phyloP scores from a whole-genome alignment of 805 yeast species.

The Komagataella phaffii region DNA sequence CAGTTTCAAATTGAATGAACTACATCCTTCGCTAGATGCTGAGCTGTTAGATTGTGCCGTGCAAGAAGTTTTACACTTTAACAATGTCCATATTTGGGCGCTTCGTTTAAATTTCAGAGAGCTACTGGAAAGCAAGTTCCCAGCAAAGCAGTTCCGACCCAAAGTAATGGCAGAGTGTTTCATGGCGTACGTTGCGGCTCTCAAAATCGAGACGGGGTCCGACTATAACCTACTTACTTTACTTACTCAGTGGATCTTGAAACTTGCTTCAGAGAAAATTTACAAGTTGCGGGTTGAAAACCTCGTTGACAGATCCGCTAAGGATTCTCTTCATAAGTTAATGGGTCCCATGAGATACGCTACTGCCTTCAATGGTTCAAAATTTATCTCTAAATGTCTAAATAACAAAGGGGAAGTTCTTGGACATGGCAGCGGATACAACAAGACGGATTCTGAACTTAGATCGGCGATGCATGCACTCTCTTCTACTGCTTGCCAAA shows the following conservation, averaged over 20 bases:
- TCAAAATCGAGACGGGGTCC: not conserved
- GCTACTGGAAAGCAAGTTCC: not conserved
- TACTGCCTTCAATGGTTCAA: not conserved
- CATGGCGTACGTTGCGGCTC: slow-evolving; percentile 1
- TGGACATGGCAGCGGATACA: slow-evolving; percentile 1
- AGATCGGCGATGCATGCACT: slow-evolving; percentile 2
- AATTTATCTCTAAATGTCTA: not conserved
- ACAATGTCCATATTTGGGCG: not conserved
- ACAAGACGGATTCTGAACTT: slow-evolving; percentile 1
- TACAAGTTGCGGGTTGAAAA: not conserved
- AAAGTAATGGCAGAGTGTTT: slow-evolving; percentile 1
- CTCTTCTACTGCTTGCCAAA: not conserved
- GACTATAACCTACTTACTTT: not conserved
- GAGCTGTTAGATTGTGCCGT: not conserved
- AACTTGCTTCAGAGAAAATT: not conserved
- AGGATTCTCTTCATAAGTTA: not conserved
- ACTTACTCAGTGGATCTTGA: not conserved
- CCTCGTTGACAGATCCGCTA: not conserved
- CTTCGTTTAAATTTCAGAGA: not conserved
- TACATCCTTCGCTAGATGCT: not conserved
- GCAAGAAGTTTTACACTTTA: not conserved
- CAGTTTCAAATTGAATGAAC: not conserved
- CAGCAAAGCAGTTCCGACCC: not conserved
- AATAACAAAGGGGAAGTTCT: not conserved
- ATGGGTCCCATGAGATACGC: not conserved